Evolutionary conservation across 768 basidiomycete genomes (phyloP).

Genomic region (Leccinum aurantiacum): DNA sequence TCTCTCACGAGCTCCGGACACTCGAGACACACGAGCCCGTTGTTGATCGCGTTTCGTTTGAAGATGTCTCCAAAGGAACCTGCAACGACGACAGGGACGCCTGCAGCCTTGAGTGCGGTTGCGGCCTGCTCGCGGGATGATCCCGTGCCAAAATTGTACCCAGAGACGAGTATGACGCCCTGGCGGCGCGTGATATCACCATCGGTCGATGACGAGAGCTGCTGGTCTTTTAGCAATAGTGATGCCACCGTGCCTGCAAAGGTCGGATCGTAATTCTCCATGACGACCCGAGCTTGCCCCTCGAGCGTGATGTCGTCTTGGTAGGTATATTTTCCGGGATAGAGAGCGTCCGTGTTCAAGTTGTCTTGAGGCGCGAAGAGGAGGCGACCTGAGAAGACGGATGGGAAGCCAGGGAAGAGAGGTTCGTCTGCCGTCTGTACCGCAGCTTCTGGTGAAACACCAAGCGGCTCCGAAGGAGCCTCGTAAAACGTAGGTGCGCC

Average conservation of each 20-base stretch:
- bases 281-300: slow-evolving; percentile 92
- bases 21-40: slow-evolving; percentile 94
- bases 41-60: slow-evolving; percentile 99
- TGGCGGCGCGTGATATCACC: slow-evolving; percentile 39
- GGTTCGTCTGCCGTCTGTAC: slow-evolving; percentile 48
- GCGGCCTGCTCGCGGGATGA: slow-evolving; percentile 98
- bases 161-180: slow-evolving; percentile 83
- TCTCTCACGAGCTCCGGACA: slow-evolving; percentile 86
- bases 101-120: slow-evolving; percentile 92
- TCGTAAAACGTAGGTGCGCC: slow-evolving; percentile 60
- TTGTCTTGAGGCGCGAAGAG: slow-evolving; percentile 96
- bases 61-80: slow-evolving; percentile 99
- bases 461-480: slow-evolving; percentile 31
- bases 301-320: slow-evolving; percentile 98
- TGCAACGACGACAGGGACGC: slow-evolving; percentile 90
- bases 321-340: slow-evolving; percentile 99
- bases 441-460: slow-evolving; percentile 31
- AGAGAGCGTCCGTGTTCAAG: slow-evolving; percentile 96
- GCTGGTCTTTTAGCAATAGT: slow-evolving; percentile 33
- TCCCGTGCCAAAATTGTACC: slow-evolving; percentile 98
- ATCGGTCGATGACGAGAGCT: slow-evolving; percentile 16
- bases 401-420: slow-evolving; percentile 80
- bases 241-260: slow-evolving; percentile 74
- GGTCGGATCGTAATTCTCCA: slow-evolving; percentile 97
- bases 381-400: slow-evolving; percentile 77